phyloP scores from a whole-genome alignment of 345 rosid genomes.

The Rhodamnia rubescens region DNA sequence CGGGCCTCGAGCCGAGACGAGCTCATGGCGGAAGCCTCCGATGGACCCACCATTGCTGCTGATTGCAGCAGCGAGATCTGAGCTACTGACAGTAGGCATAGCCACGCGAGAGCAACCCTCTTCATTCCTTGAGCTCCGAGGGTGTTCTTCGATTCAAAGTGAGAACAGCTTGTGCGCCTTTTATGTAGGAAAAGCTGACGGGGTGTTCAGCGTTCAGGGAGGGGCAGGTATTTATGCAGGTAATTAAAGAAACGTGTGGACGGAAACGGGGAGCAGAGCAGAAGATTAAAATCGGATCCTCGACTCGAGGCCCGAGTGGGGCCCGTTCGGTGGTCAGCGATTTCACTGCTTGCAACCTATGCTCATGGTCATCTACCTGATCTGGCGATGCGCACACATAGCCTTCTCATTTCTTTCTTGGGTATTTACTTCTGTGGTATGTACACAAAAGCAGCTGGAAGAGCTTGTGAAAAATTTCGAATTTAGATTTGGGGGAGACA shows the following conservation, averaged over 20 bases:
- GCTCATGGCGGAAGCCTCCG: neutral
- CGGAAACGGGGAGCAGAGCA: neutral
- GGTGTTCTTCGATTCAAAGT: neutral
- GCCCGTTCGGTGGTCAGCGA: neutral
- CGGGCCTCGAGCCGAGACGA: constrained; percentile 5
- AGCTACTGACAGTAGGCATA: constrained; percentile 5
- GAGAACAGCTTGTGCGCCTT: neutral
- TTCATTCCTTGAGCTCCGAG: neutral
- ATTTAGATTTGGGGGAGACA: neutral
- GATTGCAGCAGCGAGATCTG: constrained; percentile 21
- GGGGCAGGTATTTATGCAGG: neutral
- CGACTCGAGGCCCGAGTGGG: neutral
- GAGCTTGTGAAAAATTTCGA: no score
- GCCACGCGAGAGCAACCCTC: neutral
- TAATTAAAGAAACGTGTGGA: neutral
- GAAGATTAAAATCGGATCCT: neutral
- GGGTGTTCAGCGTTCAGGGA: neutral
- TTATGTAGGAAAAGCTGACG: neutral
- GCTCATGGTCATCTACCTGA: no score
- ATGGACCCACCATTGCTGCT: constrained; percentile 1
- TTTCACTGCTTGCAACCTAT: neutral
- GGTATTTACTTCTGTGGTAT: no score
- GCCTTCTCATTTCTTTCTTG: no score
- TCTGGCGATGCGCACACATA: no score
- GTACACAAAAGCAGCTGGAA: no score